Conservation (phyloP, 2,329 filamentous ascomycete species). For the Hypoxylon sp. region DNA sequence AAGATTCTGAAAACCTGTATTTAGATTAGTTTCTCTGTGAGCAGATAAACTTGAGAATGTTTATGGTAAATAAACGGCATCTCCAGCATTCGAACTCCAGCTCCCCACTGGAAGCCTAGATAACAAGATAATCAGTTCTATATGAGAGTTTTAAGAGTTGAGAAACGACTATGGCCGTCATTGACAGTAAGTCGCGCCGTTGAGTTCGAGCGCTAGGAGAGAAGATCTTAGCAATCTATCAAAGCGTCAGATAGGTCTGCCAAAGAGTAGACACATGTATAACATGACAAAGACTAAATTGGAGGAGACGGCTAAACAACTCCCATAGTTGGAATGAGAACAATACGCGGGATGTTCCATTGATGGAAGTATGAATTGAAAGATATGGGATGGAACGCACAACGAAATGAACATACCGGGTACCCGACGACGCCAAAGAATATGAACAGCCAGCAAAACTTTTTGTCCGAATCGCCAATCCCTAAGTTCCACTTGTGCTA, state of each 20-base stretch:
- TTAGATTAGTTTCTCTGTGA: constrained; percentile 13
- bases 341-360: not conserved
- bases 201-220: too few relatives aligned
- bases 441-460: not conserved
- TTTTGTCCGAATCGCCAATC: not conserved
- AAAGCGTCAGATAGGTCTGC: too few relatives aligned
- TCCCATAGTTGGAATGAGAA: too few relatives aligned
- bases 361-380: not conserved
- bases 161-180: too few relatives aligned
- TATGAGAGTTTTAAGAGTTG: too few relatives aligned
- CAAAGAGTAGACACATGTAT: too few relatives aligned
- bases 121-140: not conserved
- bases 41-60: not conserved
- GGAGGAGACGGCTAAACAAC: too few relatives aligned
- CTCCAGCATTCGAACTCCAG: constrained; percentile 36
- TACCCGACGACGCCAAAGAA: not conserved
- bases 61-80: not conserved
- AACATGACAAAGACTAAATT: too few relatives aligned
- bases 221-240: too few relatives aligned
- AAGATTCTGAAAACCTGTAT: constrained; percentile 41
- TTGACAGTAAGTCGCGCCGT: too few relatives aligned
- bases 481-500: not conserved
- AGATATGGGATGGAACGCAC: not conserved
- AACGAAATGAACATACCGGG: not conserved
- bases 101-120: not conserved